Conservation (phyloP, 1,139 yeast species). For the Suhomyces chickasaworum region DNA sequence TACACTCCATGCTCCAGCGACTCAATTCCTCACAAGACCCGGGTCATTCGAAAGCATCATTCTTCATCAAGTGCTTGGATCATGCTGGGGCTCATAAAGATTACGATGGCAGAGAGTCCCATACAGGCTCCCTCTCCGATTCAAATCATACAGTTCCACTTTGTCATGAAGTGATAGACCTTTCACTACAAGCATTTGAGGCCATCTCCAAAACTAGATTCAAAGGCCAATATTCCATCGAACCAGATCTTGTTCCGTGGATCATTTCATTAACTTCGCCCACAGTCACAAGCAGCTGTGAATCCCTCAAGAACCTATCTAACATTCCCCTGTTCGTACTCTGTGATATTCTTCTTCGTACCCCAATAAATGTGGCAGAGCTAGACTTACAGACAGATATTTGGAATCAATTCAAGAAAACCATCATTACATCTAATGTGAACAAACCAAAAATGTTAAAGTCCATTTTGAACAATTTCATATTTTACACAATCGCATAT, state of each 20-base stretch:
- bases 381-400: constrained; percentile 38
- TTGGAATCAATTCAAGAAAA: constrained; percentile 30
- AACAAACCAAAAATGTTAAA: constrained; percentile 24
- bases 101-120: background rate
- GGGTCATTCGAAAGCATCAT: background rate
- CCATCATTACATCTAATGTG: constrained; percentile 22
- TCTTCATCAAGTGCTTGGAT: background rate
- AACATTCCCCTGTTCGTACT: constrained; percentile 42
- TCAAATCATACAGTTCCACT: background rate
- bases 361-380: constrained; percentile 38
- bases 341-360: constrained; percentile 37
- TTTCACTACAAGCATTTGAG: constrained; percentile 6
- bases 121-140: background rate
- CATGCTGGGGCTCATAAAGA: background rate
- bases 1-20: background rate
- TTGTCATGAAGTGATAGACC: constrained; percentile 1
- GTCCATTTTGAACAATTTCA: constrained; percentile 27
- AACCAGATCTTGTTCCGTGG: constrained; percentile 31
- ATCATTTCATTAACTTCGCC: constrained; percentile 30
- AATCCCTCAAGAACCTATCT: constrained; percentile 25
- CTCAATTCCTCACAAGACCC: background rate
- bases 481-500: constrained; percentile 30
- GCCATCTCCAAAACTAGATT: constrained; percentile 9
- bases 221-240: constrained; percentile 2
- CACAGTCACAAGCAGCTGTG: constrained; percentile 32